Conservation (phyloP, 2,329 filamentous ascomycete genomes). For the Trichoderma polysporum region DNA sequence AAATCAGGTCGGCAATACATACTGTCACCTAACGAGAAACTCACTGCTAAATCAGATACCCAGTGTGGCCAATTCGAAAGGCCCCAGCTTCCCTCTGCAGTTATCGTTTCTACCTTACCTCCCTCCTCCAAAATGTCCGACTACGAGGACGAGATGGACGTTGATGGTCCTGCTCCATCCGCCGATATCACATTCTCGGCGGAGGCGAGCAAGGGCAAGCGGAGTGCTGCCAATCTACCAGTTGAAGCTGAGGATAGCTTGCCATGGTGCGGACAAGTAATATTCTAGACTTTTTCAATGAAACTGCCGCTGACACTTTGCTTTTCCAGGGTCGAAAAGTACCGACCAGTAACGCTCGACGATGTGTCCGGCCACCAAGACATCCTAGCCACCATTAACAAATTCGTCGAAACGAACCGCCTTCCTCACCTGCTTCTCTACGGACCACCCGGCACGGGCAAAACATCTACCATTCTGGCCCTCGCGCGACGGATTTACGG, state of each 20-base stretch:
- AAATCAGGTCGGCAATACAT: not conserved
- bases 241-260: slow-evolving; percentile 91
- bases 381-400: slow-evolving; percentile 96
- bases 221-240: slow-evolving; percentile 87
- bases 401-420: slow-evolving; percentile 91
- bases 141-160: slow-evolving; percentile 61
- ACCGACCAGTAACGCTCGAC: slow-evolving; percentile 80
- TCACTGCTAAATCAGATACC: not conserved
- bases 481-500: slow-evolving; percentile 94
- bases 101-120: not conserved
- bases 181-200: slow-evolving; percentile 67
- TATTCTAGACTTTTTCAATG: not conserved
- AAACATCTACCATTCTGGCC: slow-evolving; percentile 94
- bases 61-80: not conserved
- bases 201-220: slow-evolving; percentile 81
- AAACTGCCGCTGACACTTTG: not conserved
- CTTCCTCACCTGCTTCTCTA: slow-evolving; percentile 95
- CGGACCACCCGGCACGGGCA: slow-evolving; percentile 92
- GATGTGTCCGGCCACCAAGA: slow-evolving; percentile 97
- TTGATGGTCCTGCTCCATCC: slow-evolving; percentile 50
- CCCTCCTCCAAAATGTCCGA: slow-evolving; percentile 52
- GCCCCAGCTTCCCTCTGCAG: not conserved
- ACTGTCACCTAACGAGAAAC: not conserved
- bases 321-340: slow-evolving; percentile 85
- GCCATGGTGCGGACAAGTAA: slow-evolving; percentile 67